Percentiles rank a stretch among this genome's conserved stretches.
phyloP scores from a whole-genome alignment of 2,329 filamentous ascomycete species.

The Cordyceps farinosa region DNA sequence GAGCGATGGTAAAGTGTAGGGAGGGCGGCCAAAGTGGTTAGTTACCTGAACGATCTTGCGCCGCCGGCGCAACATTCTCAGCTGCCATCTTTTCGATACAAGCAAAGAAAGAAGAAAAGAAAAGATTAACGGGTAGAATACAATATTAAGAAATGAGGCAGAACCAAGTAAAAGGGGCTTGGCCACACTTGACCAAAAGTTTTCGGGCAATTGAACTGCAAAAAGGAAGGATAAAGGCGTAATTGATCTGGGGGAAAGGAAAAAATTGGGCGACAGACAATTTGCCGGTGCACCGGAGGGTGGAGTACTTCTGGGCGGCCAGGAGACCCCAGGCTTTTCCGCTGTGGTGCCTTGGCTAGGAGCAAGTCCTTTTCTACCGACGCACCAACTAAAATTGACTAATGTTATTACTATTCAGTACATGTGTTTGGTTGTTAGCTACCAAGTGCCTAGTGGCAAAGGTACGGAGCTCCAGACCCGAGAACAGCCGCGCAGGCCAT shows the following conservation, averaged over 20 bases:
- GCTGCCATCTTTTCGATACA: constrained; percentile 17
- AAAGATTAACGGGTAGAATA: constrained; percentile 5
- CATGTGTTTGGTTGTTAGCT: not conserved
- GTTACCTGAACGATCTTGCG: constrained; percentile 13
- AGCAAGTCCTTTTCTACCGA: not conserved
- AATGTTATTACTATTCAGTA: not conserved
- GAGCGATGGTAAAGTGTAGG: not conserved
- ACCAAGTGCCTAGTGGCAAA: not conserved
- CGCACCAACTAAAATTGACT: not conserved
- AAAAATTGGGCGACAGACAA: constrained; percentile 17
- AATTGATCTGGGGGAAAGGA: constrained; percentile 9
- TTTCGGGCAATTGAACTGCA: constrained; percentile 14
- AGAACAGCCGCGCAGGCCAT: constrained; percentile 5
- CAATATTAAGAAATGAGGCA: constrained; percentile 5
- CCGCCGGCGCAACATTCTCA: constrained; percentile 6
- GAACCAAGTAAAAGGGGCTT: not conserved
- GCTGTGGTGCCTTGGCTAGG: not conserved
- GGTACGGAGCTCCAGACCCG: not conserved
- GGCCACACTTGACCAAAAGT: constrained; percentile 2
- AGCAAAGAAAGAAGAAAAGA: constrained; percentile 5
- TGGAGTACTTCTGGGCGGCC: constrained; percentile 14
- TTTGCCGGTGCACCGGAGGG: constrained; percentile 12
- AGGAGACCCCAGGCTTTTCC: constrained; percentile 13
- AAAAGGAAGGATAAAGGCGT: constrained; percentile 4
- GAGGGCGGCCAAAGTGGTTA: not conserved